Evolutionary conservation across 345 rosid species (phyloP).

Genomic region (Rhodomyrtus tomentosa): DNA sequence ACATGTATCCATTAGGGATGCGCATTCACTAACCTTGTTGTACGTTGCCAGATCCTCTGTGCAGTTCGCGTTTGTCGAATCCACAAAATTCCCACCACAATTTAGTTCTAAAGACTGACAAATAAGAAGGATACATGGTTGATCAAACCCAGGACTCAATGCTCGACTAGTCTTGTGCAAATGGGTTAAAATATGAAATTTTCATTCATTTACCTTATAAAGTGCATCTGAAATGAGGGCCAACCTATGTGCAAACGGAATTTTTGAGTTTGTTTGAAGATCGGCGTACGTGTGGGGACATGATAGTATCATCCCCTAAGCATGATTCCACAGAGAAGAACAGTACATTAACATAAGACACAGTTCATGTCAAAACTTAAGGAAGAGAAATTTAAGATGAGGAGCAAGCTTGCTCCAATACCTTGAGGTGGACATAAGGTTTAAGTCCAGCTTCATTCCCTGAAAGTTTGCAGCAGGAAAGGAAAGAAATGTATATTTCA

Average conservation of each 20-base stretch:
- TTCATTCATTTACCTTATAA: neutral
- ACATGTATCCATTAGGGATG: neutral
- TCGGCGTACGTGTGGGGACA: neutral
- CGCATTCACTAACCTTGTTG: neutral
- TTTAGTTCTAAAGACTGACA: neutral
- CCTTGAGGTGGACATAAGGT: constrained; percentile 5
- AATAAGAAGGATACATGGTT: neutral
- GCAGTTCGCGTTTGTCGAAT: constrained; percentile 2
- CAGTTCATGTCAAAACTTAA: neutral
- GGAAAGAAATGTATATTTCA: neutral
- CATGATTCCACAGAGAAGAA: neutral
- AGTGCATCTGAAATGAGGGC: neutral
- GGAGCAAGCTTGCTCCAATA: neutral
- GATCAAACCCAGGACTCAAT: neutral
- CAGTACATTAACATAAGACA: neutral
- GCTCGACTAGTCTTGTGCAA: neutral
- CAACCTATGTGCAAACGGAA: neutral
- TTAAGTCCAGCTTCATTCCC: constrained; percentile 2
- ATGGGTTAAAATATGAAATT: neutral
- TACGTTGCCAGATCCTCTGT: neutral
- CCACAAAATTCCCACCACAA: constrained; percentile 3
- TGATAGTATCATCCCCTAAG: neutral
- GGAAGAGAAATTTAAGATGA: neutral
- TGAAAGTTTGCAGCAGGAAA: neutral
- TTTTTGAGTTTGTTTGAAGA: neutral